These are phyloP conservation scores for Mycosphaerella arachidis DNA, from an alignment of 2,329 filamentous ascomycete species.

Conservation along the genomic window DNA sequence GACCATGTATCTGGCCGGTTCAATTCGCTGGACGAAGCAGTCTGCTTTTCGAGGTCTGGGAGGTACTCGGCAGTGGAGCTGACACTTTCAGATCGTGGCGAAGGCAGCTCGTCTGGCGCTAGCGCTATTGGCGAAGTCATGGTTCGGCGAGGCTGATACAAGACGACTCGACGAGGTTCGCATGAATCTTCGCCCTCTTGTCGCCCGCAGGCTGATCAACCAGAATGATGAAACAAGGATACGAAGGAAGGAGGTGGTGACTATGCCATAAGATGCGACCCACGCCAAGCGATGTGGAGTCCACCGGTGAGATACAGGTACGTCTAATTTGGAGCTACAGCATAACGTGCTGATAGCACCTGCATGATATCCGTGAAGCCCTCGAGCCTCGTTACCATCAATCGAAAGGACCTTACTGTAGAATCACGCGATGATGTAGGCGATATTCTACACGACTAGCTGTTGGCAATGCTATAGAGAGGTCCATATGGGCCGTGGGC, in stretches of 20 bases:
- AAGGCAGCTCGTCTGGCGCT: neutral
- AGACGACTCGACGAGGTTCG: neutral
- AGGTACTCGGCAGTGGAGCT: conserved; percentile 1
- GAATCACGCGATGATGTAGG: too few species aligned
- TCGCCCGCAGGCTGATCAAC: neutral
- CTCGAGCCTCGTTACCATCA: too few species aligned
- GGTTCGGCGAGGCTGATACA: neutral
- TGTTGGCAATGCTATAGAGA: too few species aligned
- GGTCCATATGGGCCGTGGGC: too few species aligned
- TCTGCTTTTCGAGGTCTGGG: conserved; percentile 3
- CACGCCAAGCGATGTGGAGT: neutral
- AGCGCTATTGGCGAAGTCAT: neutral
- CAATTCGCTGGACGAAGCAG: neutral
- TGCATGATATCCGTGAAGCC: neutral
- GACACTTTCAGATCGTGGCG: neutral
- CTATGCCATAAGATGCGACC: neutral
- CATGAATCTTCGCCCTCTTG: neutral
- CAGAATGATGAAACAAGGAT: neutral
- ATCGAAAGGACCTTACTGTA: too few species aligned
- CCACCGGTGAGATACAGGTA: neutral
- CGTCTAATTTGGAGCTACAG: neutral
- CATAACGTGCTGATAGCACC: neutral
- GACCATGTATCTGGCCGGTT: conserved; percentile 8
- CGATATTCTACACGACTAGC: too few species aligned
- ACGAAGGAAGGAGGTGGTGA: neutral